phyloP scores from a whole-genome alignment of 495 filamentous ascomycete species.

The Peziza echinospora region DNA sequence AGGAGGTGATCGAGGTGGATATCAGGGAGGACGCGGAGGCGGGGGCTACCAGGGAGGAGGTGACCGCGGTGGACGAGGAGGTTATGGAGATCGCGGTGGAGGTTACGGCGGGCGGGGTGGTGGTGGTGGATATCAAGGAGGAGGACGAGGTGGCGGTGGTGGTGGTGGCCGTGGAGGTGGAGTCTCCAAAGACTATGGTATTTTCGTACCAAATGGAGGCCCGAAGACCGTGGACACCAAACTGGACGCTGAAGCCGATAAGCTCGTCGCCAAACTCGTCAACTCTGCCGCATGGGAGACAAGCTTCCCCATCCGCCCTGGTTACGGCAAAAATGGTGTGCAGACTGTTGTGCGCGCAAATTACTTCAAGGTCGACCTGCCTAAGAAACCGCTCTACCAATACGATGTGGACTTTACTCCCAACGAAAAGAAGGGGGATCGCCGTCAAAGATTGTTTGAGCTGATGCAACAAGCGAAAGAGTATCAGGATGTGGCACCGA shows the following conservation, averaged over 20 bases:
- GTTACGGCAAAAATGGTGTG: slow-evolving; percentile 33
- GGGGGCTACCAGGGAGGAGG: neutral
- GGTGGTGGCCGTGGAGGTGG: slow-evolving; percentile 4
- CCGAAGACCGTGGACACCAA: neutral
- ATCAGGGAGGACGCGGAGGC: neutral
- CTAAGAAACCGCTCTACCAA: slow-evolving; percentile 20
- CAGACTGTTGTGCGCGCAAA: slow-evolving; percentile 38
- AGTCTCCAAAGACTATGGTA: neutral
- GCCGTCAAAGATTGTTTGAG: slow-evolving; percentile 31
- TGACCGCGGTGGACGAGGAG: slow-evolving; percentile 4
- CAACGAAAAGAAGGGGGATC: slow-evolving; percentile 27
- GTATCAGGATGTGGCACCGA: slow-evolving; percentile 16
- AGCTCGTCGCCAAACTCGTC: neutral
- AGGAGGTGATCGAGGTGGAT: neutral
- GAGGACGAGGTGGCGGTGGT: neutral
- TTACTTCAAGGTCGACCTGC: slow-evolving; percentile 32
- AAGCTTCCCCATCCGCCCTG: slow-evolving; percentile 30
- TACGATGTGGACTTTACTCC: slow-evolving; percentile 22
- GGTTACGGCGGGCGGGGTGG: slow-evolving; percentile 1
- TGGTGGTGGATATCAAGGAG: slow-evolving; percentile 1
- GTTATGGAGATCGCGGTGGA: neutral
- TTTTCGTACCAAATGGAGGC: neutral
- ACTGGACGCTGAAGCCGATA: neutral
- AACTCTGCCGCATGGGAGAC: neutral
- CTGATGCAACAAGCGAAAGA: slow-evolving; percentile 21